Evolutionary conservation across 1,284 basidiomycete genomes (phyloP).

Genomic region (Trichosporon coremiiforme): DNA sequence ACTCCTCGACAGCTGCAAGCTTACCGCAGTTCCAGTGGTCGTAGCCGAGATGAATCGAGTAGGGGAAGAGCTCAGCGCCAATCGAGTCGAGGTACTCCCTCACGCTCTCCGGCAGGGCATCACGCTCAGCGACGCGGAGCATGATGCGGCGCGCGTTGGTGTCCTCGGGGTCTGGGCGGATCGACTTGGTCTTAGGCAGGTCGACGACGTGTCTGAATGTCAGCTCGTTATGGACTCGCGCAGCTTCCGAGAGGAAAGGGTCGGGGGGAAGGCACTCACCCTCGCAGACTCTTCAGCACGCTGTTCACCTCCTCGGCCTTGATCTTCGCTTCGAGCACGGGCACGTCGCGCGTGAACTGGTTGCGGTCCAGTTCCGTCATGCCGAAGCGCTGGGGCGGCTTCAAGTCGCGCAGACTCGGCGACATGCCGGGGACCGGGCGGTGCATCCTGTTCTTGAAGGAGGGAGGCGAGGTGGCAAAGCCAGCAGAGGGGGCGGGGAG

Average conservation of each 20-base stretch:
- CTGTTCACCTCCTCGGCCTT: conserved; percentile 63
- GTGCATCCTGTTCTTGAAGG: background rate
- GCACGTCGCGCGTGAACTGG: conserved; percentile 66
- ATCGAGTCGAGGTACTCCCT: conserved; percentile 63
- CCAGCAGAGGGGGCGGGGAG: no score
- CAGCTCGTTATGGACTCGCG: background rate
- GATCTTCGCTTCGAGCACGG: conserved; percentile 69
- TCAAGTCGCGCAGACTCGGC: conserved; percentile 23
- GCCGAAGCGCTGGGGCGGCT: conserved; percentile 50
- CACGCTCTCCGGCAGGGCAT: conserved; percentile 64
- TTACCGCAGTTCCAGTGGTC: conserved; percentile 81
- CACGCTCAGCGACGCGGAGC: conserved; percentile 64
- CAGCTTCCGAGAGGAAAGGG: background rate
- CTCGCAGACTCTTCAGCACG: conserved; percentile 65
- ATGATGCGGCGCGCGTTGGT: conserved; percentile 64
- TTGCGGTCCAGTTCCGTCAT: conserved; percentile 63
- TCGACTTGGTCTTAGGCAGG: conserved; percentile 66
- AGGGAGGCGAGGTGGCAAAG: background rate
- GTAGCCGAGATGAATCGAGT: conserved; percentile 71
- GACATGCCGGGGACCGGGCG: background rate
- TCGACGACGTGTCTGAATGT: conserved; percentile 62
- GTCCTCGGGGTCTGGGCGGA: conserved; percentile 62
- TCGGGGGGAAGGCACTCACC: conserved; percentile 57
- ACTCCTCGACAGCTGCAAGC: conserved; percentile 27
- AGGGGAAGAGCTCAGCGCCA: conserved; percentile 62